Base-by-base conservation (phyloP, 2,329 filamentous ascomycete genomes). In the Colletotrichum shisoi region DNA sequence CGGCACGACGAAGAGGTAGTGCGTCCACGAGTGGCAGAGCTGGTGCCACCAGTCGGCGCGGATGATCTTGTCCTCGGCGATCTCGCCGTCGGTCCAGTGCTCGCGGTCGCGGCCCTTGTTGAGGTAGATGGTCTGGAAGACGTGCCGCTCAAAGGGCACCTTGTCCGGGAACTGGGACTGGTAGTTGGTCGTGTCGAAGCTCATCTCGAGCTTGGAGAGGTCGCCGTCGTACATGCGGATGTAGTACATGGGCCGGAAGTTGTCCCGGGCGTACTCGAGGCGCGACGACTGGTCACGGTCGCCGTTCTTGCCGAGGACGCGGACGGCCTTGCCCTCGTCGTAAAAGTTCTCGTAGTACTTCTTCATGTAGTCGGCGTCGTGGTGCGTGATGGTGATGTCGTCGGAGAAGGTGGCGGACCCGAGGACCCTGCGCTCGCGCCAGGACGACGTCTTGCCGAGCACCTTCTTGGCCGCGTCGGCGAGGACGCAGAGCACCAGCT, bases 171-270 rank as follows among this genome's bases (percentile, higher is more conserved):
- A 90, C 72, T 91, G 89, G 37, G 85, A 82, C 73, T 91, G 89
- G 76, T 91, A 91, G 74, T 90, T 89, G 7, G 87, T 88, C 75
- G 87, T 89, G 75, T 91, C 88, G 75, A 91, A 91, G 71, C 84
- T 87, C 85, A 88, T 87, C 74, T 88, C 86, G 2, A 88, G 81
- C 73, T 86, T 87, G 9, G 79, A 82, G 4, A 78, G 78, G 72
- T 87, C 84, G 31, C 80, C 69, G 0, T 78, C 76, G 74, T 88
- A 88, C 71, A 80, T 82, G 66, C 87, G 85, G 74, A 86, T 88
- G 71, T 84, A 82, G 77, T 88, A 88, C 86, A 88, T 88, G 57
- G 85, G 85, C 60, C 83, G 81, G 78, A 85, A 88, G 24, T 79
- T 79, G 48, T 81, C 78, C 46, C 78, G 77, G 12, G 80, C 84